Percentiles rank a stretch among this genome's conserved stretches.
phyloP scores from a whole-genome alignment of 179 eudicot genomes.

The Spergularia azorica region DNA sequence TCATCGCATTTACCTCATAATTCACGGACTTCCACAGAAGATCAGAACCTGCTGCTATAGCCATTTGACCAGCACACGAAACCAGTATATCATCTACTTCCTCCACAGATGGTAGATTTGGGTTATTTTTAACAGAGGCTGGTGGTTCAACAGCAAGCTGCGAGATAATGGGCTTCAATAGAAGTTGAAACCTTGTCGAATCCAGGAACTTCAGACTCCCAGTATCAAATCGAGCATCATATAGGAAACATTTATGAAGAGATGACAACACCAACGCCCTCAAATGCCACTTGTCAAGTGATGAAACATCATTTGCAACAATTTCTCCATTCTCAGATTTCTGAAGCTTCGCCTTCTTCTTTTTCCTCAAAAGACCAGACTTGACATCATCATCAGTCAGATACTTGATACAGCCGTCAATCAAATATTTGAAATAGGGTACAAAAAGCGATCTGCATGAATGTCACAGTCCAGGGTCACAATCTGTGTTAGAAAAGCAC shows the following conservation, averaged over 20 bases:
- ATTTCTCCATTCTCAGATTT: constrained; percentile 29
- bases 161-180: constrained; percentile 80
- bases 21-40: constrained; percentile 93
- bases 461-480: neutral
- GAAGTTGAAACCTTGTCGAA: constrained; percentile 68
- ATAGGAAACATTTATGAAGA: constrained; percentile 83
- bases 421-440: constrained; percentile 89
- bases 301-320: constrained; percentile 29
- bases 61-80: constrained; percentile 90
- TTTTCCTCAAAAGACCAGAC: constrained; percentile 47
- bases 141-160: constrained; percentile 78
- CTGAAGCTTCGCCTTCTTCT: constrained; percentile 67
- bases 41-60: constrained; percentile 84
- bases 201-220: constrained; percentile 77
- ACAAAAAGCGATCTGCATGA: constrained; percentile 79
- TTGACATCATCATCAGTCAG: constrained; percentile 51
- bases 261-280: constrained; percentile 73
- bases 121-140: constrained; percentile 45
- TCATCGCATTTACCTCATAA: constrained; percentile 63
- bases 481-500: neutral
- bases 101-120: constrained; percentile 52
- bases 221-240: constrained; percentile 76
- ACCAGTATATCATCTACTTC: constrained; percentile 84
- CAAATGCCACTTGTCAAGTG: constrained; percentile 70
- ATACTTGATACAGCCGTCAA: constrained; percentile 61